Base-by-base conservation (phyloP, 75 land plant genomes). In the Sequoiadendron giganteum region DNA sequence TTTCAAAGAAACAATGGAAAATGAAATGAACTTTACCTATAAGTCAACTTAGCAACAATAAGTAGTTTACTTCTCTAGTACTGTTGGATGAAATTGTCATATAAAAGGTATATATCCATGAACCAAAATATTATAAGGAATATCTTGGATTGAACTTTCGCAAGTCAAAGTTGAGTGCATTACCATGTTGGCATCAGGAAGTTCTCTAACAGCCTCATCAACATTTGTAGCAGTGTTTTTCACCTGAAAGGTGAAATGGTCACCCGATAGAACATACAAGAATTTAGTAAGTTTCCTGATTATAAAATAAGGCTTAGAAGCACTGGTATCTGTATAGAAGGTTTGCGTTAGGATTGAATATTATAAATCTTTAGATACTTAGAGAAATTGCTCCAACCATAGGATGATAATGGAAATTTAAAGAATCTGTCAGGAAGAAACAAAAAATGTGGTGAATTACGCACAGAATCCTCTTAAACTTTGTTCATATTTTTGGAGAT, bases 131-230 rank as follows among this genome's bases (percentile, higher is more conserved):
- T 65, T 19, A 65, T 65, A 4, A 65, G 70, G 28, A 65, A 65
- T 21, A 8, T 2, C n/a, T 68, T 68, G 72, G 6, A 28, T 68
- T 28, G 9, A 68, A 68, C 30, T 72, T 72, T 72, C 36, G 0
- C 76, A 72, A 72, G 11, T 30, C 11, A 72, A 72, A n/a, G 34
- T 72, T 72, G 14, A n/a, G 81, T 48, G 49, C 42, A 42, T 89
- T 89, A 96, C 97, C 92, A 86, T 43, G 89, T 96, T 95, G 68
- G 97, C 96, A 92, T 96, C 97, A 61, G 97, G 97, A 89, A 96
- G 96, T 77, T 96, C 97, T 86, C 93, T 90, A 14, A 93, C 94
- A 83, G 97, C 97, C 48, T 92, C 93, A 91, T 95, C 93, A 85
- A 96, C 94, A 95, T 96, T 96, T 86, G 88, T 90, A 42, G 97